Percentiles rank a stretch among this genome's conserved stretches.
Conservation (phyloP, 148 eudicot species). For the Dysphania ambrosioides region DNA sequence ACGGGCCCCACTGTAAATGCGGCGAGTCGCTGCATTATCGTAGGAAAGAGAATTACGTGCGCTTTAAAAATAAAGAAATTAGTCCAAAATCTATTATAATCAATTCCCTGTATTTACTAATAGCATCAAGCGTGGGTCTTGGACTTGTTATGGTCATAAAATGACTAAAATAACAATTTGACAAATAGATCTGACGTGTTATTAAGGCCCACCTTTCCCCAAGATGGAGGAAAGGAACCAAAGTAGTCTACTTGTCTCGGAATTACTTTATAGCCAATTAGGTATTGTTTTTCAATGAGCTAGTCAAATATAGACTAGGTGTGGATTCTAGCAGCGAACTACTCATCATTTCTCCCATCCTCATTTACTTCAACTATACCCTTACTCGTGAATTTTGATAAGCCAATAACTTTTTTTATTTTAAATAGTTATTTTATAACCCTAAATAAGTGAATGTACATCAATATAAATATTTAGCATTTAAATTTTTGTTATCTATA, state of each 20-base stretch:
- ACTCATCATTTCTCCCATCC: too few species aligned
- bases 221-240: conserved; percentile 18
- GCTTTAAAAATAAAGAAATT: background rate
- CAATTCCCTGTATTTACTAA: background rate
- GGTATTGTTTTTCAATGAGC: background rate
- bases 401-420: too few species aligned
- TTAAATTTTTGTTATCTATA: too few species aligned
- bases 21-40: conserved; percentile 21
- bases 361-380: too few species aligned
- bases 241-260: background rate
- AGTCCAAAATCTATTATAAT: background rate
- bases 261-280: background rate
- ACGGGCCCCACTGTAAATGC: conserved; percentile 17
- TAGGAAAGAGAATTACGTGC: background rate
- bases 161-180: background rate
- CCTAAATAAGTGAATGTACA: too few species aligned
- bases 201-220: conserved; percentile 6
- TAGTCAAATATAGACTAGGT: too few species aligned
- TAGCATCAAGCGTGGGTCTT: background rate
- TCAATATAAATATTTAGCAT: too few species aligned
- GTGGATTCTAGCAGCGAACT: background rate
- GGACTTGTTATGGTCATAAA: background rate
- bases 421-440: too few species aligned
- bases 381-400: too few species aligned
- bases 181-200: conserved; percentile 20